A percentile compares a stretch with the other conserved stretches of the same genome.
Conservation (phyloP, 2,329 filamentous ascomycete species). For the Colletotrichum cuscutae region DNA sequence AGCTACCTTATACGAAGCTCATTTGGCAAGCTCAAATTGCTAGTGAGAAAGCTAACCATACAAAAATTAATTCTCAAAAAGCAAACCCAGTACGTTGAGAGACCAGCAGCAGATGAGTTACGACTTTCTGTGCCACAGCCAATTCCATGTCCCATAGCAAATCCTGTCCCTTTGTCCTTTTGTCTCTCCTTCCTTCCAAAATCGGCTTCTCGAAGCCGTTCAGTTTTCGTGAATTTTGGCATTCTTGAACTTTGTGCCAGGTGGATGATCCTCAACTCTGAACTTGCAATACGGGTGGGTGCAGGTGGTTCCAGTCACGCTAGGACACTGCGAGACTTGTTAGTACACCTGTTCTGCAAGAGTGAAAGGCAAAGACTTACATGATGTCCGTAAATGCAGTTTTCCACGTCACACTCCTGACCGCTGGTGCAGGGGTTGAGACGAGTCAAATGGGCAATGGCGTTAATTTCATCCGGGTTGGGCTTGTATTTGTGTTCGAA, state of each 20-base stretch:
- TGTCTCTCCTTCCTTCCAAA: not conserved
- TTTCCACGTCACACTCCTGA: slow-evolving; percentile 66
- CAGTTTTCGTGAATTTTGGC: slow-evolving; percentile 46
- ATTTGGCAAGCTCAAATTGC: not conserved
- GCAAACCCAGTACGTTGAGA: not conserved
- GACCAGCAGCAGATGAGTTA: not conserved
- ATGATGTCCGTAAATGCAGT: slow-evolving; percentile 73
- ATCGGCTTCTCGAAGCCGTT: not conserved
- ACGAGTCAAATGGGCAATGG: slow-evolving; percentile 65
- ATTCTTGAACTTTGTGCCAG: slow-evolving; percentile 63
- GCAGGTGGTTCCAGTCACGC: slow-evolving; percentile 61
- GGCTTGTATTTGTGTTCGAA: slow-evolving; percentile 68
- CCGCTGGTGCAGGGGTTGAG: slow-evolving; percentile 67
- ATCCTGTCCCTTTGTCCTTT: not conserved
- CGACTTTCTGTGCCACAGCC: not conserved
- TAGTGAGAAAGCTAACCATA: not conserved
- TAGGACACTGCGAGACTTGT: slow-evolving; percentile 58
- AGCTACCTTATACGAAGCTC: not conserved
- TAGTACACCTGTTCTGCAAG: not conserved
- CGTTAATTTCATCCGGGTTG: slow-evolving; percentile 63
- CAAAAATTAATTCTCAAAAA: not conserved
- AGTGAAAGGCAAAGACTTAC: slow-evolving; percentile 50
- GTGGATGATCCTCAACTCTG: slow-evolving; percentile 62
- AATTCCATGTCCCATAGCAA: not conserved
- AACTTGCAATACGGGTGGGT: slow-evolving; percentile 67